Evolutionary conservation across 2,329 filamentous ascomycete species (phyloP), one percentile per base, ranked within the genome.

Genomic region (Talaromyces sp.): DNA sequence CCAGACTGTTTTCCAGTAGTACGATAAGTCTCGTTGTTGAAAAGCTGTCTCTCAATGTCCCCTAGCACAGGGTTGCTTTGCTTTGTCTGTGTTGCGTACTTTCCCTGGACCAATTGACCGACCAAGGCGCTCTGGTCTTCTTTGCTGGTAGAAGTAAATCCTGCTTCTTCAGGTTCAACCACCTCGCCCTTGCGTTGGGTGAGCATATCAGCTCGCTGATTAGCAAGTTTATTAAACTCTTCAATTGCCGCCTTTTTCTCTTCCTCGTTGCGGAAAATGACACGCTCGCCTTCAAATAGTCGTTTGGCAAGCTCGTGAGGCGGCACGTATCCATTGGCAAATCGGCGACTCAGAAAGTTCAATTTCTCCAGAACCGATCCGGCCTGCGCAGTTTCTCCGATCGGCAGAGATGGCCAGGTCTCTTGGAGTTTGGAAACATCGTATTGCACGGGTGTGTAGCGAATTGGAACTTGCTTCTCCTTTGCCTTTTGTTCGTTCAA

Each of bases 1-100:
- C 73, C 67, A 5, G 70, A 68, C 44, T 67, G 70, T 62, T 78
- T 76, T 19, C 71, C 69, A 9, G 69, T 61, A 17, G 68, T 69
- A n/a, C 72, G 70, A 65, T 77, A 79, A 15, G 75, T 78, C 51
- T 70, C 70, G 56, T 79, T 79, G 58, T 75, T 77, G n/a, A 68
- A 65, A 27, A 78, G 68, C 61, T 74, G 75, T 58, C 68, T 73
- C 25, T 70, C 49, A 44, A 78, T 70, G 55, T 73, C 69, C 19
- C 65, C 66, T 47, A 77, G 54, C 17, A 76, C 63, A 25, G 72
- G 66, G 39, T 71, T 68, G 17, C 59, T 64, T 30, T 58, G 57
- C 47, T 63, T 53, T n/a, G 64, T 36, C 10, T 61, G 57, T 22
- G 64, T 59, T 27, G 71, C 67, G 55, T 78, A 78, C 47, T 70